A percentile compares a stretch with the other conserved stretches of the same genome.
These are phyloP conservation scores for Ascoidea asiatica DNA, from an alignment of 805 yeast genomes.

Conservation along the genomic window DNA sequence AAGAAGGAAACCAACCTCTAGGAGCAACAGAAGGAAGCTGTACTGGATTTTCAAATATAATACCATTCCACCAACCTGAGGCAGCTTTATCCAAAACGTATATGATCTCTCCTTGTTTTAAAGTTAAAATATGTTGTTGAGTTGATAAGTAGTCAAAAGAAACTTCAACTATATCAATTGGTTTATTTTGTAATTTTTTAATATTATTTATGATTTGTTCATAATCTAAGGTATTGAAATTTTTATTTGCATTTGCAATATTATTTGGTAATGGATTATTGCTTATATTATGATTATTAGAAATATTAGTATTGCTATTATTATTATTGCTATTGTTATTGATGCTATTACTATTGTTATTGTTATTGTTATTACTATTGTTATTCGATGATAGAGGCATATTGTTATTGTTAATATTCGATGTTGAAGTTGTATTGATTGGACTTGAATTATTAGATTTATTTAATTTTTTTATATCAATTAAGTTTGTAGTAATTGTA, in stretches of 20 bases:
- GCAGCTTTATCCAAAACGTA: constrained; percentile 53
- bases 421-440: background rate
- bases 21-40: background rate
- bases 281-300: background rate
- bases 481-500: no score
- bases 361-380: background rate
- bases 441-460: background rate
- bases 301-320: background rate
- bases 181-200: constrained; percentile 12
- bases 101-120: constrained; percentile 54
- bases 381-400: no score
- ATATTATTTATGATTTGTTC: background rate
- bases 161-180: constrained; percentile 46
- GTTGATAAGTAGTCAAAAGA: constrained; percentile 37
- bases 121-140: constrained; percentile 34
- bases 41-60: constrained; percentile 25
- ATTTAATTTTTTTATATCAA: no score
- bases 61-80: constrained; percentile 86
- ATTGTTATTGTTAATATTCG: background rate
- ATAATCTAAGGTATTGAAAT: background rate
- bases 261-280: background rate
- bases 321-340: no score
- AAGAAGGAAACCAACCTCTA: constrained; percentile 82
- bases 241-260: background rate
- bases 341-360: background rate